Base-by-base conservation (phyloP, 2,329 filamentous ascomycete species). In the Aspergillus floridensis region DNA sequence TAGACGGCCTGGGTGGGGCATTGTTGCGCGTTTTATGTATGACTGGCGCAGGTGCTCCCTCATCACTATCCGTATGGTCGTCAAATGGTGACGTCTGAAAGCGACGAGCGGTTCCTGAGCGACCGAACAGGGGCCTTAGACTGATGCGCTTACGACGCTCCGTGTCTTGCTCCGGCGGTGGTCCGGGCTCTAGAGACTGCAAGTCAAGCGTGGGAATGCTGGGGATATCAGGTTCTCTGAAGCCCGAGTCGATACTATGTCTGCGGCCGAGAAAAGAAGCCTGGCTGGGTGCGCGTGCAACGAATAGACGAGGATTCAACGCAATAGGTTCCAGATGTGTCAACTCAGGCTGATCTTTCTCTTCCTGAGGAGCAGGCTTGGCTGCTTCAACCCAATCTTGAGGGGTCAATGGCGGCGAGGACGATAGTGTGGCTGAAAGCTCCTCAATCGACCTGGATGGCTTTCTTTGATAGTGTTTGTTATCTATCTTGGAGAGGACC, bases 361-460 rank as follows among this genome's bases (percentile, higher is more conserved):
- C 57, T 32, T 63, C 61, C 12, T 63, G 65, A 31, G 64, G 64
- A 6, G 56, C 61, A 47, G 72, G 61, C 58, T 71, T 71, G 22
- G 74, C 76, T 22, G 76, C 76, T 38, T 76, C 76, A 38, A 78
- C 58, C 76, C 76, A 78, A 53, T 78, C 76, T 53, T 76, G 70
- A 5, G 76, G 74, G 3, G 75, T 75, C n/a, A 78, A 62, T 3
- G 71, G 72, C 4, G 71, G 68, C 1, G 74, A 75, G 2, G 68
- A 66, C 31, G 61, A 65, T 16, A 35, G 59, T 44, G 32, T 62
- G 2, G 61, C 53, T 8, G 54, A 44, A 14, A 53, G 35, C 32
- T 65, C 62, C 1, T 66, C 63, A 12, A 58, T 59, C 10, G 49
- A 56, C 12, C 22, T 31, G 44, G 35, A 59, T 57, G 19, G 64